A percentile compares a stretch with the other conserved stretches of the same genome.
Conservation (phyloP, 345 rosid species). For the Corchorus capsularis region DNA sequence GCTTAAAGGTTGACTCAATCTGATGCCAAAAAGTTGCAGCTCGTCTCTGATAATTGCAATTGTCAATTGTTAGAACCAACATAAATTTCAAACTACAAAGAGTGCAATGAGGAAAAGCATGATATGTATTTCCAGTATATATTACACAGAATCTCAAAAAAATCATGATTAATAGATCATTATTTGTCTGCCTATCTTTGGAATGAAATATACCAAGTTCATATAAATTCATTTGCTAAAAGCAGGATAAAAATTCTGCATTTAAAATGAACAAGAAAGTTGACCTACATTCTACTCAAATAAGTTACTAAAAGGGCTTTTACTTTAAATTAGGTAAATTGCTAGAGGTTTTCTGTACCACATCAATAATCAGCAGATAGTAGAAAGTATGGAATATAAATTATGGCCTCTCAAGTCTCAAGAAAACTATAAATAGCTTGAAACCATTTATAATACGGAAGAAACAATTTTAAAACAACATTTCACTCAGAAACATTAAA, state of each 20-base stretch:
- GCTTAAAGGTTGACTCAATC: slow-evolving; percentile 77
- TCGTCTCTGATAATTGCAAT: slow-evolving; percentile 56
- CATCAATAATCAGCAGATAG: not conserved
- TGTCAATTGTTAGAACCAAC: slow-evolving; percentile 7
- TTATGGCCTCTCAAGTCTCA: not conserved
- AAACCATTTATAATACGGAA: not conserved
- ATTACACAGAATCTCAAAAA: not conserved
- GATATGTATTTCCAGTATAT: not conserved
- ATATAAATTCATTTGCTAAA: not conserved
- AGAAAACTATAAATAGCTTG: not conserved
- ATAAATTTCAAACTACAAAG: not conserved
- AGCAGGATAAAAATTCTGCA: not conserved
- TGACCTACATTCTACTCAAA: not conserved
- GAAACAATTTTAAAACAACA: not conserved
- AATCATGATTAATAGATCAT: not conserved
- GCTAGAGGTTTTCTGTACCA: not conserved
- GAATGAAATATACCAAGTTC: not conserved
- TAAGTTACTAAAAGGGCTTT: not conserved
- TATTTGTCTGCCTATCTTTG: not conserved
- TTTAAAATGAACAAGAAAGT: not conserved
- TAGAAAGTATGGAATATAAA: not conserved
- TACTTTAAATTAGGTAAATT: too few relatives aligned
- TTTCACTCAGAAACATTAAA: not conserved
- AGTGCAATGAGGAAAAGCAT: not conserved
- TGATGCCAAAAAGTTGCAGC: slow-evolving; percentile 74